Conservation (phyloP, 2,329 filamentous ascomycete genomes). For the Cordyceps cateniannulata region DNA sequence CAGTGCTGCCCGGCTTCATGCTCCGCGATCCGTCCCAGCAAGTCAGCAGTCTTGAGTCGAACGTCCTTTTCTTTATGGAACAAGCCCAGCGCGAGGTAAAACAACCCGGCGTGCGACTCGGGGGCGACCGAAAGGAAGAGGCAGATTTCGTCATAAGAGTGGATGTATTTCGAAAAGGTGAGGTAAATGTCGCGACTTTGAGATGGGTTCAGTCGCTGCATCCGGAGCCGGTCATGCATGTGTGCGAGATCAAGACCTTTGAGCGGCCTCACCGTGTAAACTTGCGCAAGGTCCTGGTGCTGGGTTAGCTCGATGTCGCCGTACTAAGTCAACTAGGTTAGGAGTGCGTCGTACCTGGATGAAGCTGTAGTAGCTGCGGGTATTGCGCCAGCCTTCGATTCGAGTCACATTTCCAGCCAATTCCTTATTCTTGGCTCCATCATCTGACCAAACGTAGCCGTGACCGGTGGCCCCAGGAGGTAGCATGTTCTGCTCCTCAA, state of each 20-base stretch:
- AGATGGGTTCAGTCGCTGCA: conserved; percentile 67
- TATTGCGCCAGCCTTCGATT: conserved; percentile 92
- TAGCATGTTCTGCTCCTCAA: conserved; percentile 59
- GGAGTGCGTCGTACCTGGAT: conserved; percentile 58
- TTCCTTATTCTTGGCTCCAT: conserved; percentile 72
- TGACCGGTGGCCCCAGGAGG: conserved; percentile 65
- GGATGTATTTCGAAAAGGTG: conserved; percentile 67
- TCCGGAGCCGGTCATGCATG: conserved; percentile 83
- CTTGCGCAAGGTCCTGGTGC: conserved; percentile 54
- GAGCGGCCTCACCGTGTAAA: conserved; percentile 60
- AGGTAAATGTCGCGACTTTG: conserved; percentile 82
- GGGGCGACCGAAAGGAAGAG: conserved; percentile 76
- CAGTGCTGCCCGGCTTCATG: conserved; percentile 92
- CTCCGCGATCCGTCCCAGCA: conserved; percentile 74
- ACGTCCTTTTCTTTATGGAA: conserved; percentile 86
- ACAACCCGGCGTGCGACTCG: conserved; percentile 80
- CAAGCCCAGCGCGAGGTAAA: conserved; percentile 83
- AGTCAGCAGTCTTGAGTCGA: conserved; percentile 65
- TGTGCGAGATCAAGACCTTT: conserved; percentile 84
- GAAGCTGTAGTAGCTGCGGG: conserved; percentile 90
- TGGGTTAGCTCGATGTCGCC: conserved; percentile 16
- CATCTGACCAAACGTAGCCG: conserved; percentile 92
- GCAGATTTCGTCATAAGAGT: conserved; percentile 78
- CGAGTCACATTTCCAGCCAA: conserved; percentile 85
- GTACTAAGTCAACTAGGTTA: background rate